Percentiles rank a stretch among this genome's conserved stretches.
phyloP scores from a whole-genome alignment of 768 basidiomycete species.

The Serendipita vermifera region DNA sequence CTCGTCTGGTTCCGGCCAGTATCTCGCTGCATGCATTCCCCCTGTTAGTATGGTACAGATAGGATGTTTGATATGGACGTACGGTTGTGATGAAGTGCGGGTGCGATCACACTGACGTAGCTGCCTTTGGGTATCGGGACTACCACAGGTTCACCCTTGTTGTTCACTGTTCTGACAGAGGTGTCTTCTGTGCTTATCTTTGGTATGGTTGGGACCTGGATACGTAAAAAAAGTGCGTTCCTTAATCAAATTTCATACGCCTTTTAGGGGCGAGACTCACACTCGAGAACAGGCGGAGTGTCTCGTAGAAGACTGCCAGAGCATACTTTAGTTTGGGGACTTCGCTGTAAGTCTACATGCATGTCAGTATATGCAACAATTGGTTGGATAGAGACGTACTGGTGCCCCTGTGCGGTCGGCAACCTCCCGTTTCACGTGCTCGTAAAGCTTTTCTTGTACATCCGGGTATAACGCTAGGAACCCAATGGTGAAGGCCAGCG shows the following conservation, averaged over 20 bases:
- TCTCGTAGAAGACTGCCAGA: constrained; percentile 36
- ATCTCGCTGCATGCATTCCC: constrained; percentile 28
- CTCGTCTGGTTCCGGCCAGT: constrained; percentile 39
- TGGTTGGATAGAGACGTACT: constrained; percentile 18
- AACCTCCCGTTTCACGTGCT: constrained; percentile 25
- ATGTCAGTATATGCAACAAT: neutral
- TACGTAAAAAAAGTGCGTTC: neutral
- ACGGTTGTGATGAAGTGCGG: constrained; percentile 12
- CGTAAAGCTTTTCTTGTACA: constrained; percentile 30
- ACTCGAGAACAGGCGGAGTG: constrained; percentile 35
- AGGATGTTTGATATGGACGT: neutral
- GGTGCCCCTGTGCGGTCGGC: constrained; percentile 26
- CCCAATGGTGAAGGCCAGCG: constrained; percentile 36
- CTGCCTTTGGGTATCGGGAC: constrained; percentile 5
- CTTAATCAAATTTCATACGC: neutral
- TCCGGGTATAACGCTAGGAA: constrained; percentile 42
- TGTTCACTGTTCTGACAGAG: constrained; percentile 15
- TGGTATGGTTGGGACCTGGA: constrained; percentile 18
- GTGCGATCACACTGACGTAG: neutral
- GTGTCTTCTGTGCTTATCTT: constrained; percentile 21
- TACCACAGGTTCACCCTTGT: constrained; percentile 1
- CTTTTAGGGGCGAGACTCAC: constrained; percentile 22
- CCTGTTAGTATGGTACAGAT: neutral
- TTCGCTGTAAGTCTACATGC: constrained; percentile 18
- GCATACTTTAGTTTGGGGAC: constrained; percentile 29